phyloP scores from a whole-genome alignment of 1,284 basidiomycete species.

The Sphagnurus paluster region DNA sequence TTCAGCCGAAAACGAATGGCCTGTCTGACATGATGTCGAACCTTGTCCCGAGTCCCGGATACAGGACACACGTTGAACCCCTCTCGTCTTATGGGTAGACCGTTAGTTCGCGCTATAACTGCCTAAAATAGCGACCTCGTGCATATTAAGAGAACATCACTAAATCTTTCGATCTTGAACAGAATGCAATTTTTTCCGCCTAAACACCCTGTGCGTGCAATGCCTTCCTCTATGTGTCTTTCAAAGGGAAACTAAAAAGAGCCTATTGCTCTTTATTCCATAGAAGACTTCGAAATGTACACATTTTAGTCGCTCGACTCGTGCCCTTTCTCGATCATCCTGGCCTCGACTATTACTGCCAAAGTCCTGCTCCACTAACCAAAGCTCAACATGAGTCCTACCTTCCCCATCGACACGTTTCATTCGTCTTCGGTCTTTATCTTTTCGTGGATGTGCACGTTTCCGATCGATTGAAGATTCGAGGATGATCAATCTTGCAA shows the following conservation, averaged over 20 bases:
- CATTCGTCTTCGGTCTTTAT: slow-evolving; percentile 61
- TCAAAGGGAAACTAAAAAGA: no score
- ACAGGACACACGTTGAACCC: slow-evolving; percentile 53
- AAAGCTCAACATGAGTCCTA: slow-evolving; percentile 57
- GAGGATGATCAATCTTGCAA: slow-evolving; percentile 48
- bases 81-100: slow-evolving; percentile 39
- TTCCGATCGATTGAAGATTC: slow-evolving; percentile 71
- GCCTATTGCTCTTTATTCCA: no score
- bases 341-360: slow-evolving; percentile 52
- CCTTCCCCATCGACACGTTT: slow-evolving; percentile 72
- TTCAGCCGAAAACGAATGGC: slow-evolving; percentile 56
- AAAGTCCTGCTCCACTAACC: slow-evolving; percentile 70
- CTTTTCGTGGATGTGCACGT: slow-evolving; percentile 69
- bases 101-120: slow-evolving; percentile 51
- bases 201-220: slow-evolving; percentile 17
- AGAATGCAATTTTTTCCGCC: slow-evolving; percentile 36
- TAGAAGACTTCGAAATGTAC: slow-evolving; percentile 40
- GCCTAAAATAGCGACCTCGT: slow-evolving; percentile 50
- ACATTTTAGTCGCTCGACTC: slow-evolving; percentile 51
- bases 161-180: slow-evolving; percentile 21
- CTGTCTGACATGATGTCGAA: slow-evolving; percentile 59
- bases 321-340: slow-evolving; percentile 65
- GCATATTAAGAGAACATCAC: slow-evolving; percentile 27
- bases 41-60: slow-evolving; percentile 68
- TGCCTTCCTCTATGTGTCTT: no score